Evolutionary conservation across 345 rosid species (phyloP).

Genomic region (Hibiscus mutabilis): DNA sequence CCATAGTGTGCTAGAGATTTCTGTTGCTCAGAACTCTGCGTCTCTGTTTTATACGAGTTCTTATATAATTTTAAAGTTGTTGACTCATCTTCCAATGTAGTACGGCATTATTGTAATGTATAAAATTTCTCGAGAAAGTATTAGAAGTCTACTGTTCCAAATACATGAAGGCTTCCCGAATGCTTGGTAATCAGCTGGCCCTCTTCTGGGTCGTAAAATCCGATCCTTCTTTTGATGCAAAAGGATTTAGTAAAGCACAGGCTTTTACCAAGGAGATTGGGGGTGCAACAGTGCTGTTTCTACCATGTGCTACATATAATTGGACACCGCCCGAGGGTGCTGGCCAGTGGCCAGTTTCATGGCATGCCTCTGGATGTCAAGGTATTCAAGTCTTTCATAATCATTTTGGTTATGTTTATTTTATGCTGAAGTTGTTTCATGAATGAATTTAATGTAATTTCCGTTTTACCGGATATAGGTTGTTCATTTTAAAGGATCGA

Average conservation of each 20-base stretch:
- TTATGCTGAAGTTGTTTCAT: background rate
- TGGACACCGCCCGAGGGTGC: slow-evolving; percentile 99
- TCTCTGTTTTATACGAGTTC: background rate
- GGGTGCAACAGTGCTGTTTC: slow-evolving; percentile 60
- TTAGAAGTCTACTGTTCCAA: slow-evolving; percentile 56
- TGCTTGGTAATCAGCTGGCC: slow-evolving; percentile 97
- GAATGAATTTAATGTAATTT: background rate
- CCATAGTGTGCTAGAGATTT: background rate
- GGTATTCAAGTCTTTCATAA: background rate
- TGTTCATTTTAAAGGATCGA: slow-evolving; percentile 94
- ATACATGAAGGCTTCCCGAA: slow-evolving; percentile 72
- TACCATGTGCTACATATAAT: slow-evolving; percentile 77
- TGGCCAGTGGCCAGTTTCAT: slow-evolving; percentile 94
- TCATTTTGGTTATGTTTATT: background rate
- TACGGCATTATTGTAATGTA: background rate
- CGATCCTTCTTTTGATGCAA: slow-evolving; percentile 50
- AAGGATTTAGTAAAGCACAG: slow-evolving; percentile 54
- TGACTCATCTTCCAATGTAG: background rate
- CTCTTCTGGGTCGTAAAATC: slow-evolving; percentile 67
- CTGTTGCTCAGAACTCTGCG: background rate
- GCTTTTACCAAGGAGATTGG: slow-evolving; percentile 50
- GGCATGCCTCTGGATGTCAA: slow-evolving; percentile 73
- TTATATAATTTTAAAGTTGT: background rate
- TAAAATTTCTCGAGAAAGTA: slow-evolving; percentile 51
- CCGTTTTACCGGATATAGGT: slow-evolving; percentile 34